phyloP scores from a whole-genome alignment of 1,284 basidiomycete genomes.

The Laetiporus sulphureus region DNA sequence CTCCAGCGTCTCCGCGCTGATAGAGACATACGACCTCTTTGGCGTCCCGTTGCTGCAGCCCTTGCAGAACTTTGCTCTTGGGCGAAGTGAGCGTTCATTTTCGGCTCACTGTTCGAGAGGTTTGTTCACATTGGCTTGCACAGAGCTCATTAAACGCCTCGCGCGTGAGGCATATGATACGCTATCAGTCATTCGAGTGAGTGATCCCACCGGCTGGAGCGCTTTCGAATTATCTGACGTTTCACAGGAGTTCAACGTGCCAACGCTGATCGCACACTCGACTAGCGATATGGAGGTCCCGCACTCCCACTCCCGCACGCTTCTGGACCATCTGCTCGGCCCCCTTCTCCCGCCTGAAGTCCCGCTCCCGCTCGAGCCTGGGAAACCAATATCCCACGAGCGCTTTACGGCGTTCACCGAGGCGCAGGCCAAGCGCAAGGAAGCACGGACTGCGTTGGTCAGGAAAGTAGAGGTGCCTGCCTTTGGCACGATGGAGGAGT shows the following conservation, averaged over 20 bases:
- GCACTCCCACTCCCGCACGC: constrained; percentile 61
- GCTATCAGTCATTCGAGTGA: constrained; percentile 48
- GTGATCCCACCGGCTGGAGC: constrained; percentile 11
- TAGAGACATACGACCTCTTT: constrained; percentile 68
- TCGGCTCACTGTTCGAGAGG: neutral
- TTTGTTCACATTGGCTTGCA: too few relatives aligned
- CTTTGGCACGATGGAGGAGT: constrained; percentile 55
- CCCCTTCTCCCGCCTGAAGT: constrained; percentile 49
- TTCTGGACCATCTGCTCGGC: constrained; percentile 68
- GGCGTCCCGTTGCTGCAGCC: constrained; percentile 71
- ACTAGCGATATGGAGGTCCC: constrained; percentile 81
- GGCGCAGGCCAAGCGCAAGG: constrained; percentile 18
- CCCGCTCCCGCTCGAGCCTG: constrained; percentile 28
- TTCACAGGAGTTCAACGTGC: constrained; percentile 33
- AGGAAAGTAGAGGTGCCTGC: constrained; percentile 39
- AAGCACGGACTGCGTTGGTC: constrained; percentile 39
- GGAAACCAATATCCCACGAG: constrained; percentile 13
- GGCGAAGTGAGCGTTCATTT: constrained; percentile 48
- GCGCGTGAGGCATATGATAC: constrained; percentile 67
- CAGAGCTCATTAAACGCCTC: constrained; percentile 52
- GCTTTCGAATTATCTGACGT: neutral
- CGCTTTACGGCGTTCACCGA: constrained; percentile 18
- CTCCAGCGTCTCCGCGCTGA: constrained; percentile 54
- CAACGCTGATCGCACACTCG: constrained; percentile 77
- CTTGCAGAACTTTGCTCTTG: constrained; percentile 61